Evolutionary conservation across 208 protist genomes (phyloP), one percentile per base, ranked within the genome.

Genomic region (Herpetomonas muscarum): DNA sequence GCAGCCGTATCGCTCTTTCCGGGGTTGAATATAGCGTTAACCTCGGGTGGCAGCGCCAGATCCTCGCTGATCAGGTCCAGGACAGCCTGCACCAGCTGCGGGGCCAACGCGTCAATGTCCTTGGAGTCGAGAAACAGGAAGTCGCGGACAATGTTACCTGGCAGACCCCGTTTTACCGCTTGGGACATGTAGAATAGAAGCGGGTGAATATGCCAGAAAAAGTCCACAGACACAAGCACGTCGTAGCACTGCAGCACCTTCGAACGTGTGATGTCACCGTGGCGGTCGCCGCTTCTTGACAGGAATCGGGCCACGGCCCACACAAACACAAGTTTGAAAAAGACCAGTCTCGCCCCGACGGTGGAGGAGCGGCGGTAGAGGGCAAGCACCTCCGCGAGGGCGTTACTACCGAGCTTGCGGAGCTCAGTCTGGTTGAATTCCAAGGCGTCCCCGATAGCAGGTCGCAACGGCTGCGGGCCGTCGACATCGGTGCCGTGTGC

Each of bases 281-380:
- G 10, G 47, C 13, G 5, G 13, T 19, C 21, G 25, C 24, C 47
- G 41, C 5, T 19, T 19, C 22, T 46, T 9, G 41, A 46, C 41
- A 19, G 5, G 15, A 76, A 21, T 12, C 56, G 28, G 25, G 68
- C 60, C 17, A 72, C 74, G 1, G 72, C 71, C 50, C 74, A 76
- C n/a, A 78, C 79, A 57, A 92, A 82, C n/a, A 92, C 51, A 19
- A 92, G n/a, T 34, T 81, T 70, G 54, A 92, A 92, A 61, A 88
- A 74, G 5, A 81, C 65, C 30, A 76, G 63, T 12, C 81, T 72
- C 28, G 78, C 67, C 36, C 74, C 71, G 13, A 82, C 64, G 22
- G 81, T 87, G 58, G 59, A 76, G 41, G 73, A 69, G 45, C 81
- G 67, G 28, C 85, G 74, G 42, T 92, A 92, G 30, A 88, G 59